Evolutionary conservation across 2,329 filamentous ascomycete genomes (phyloP), one percentile per base, ranked within the genome.

Genomic region (Penicillium sp.): DNA sequence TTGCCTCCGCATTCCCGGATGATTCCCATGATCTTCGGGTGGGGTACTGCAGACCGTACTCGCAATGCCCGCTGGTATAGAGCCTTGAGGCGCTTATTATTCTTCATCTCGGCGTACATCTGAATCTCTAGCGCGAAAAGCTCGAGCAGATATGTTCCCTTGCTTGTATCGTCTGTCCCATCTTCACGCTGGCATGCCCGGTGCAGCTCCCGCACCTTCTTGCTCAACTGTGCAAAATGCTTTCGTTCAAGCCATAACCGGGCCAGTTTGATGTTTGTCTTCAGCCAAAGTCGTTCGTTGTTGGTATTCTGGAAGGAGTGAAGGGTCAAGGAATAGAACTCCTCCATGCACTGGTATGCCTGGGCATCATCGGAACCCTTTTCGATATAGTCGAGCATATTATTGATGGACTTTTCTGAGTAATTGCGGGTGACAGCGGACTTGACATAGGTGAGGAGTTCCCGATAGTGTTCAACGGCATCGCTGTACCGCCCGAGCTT

Each of bases 361-460:
- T 86, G 84, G 7, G 85, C 83, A 54, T 86, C 82, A 58, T 88
- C 85, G 51, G 87, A 87, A n/a, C 85, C 89, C 75, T 97, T 97
- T 73, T 97, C 93, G 60, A 99, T 94, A 70, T 89, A 96, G 76
- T 97, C 94, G 40, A 99, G 85, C 87, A 99, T 96, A 72, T 97
- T 97, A 77, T 97, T 97, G 78, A 99, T 96, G 10, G 93, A 97
- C 73, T 97, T 97, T 74, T 99, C 94, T 1, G 94, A 97, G 75
- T 97, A 97, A 75, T 97, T 99, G 57, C 94, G 86, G 33, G 94
- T 97, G 40, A 99, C 93, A 7, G 93, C 93, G 3, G 90, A 95
- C 73, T 94, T 96, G 76, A 97, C 92, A 67, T 97, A 99, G 40
- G 92, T 97, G 59, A 99, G 85, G 24, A 99, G 90, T 75, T 97